Base-by-base conservation (phyloP, 1,284 basidiomycete species). In the Cryptococcus maquisensis region DNA sequence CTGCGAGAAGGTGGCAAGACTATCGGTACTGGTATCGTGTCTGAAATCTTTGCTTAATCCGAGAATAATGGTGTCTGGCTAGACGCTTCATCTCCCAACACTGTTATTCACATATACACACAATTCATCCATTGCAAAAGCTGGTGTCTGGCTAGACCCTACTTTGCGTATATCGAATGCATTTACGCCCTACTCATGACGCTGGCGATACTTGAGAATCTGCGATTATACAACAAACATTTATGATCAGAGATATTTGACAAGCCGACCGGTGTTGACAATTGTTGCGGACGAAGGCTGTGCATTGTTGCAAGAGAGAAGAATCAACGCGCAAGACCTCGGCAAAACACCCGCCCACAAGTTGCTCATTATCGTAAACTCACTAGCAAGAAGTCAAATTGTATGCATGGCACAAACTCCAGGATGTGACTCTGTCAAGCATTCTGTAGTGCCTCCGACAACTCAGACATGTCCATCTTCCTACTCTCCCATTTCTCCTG, bases 1-100 rank as follows among this genome's bases (percentile, higher is more conserved):
- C 85, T 99, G 57, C 88, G 96, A 70, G 96, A 99, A 78, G 94
- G 93, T 68, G 91, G 92, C 69, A 92, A 86, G 80, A 98, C 95
- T 38, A 75, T 96, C 68, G 92, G 90, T 55, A 95, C 92, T 61
- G 91, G 91, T 70, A 85, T 95, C 65, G 84, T 94, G 62, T 90
- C 88, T 62, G 89, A 91, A 77, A 82, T 91, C 60, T 71, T 90
- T 64, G 81, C 55, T 45, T 62, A 58, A 52, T 44, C 28, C 6
- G 23, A 18, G 38, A 7, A 45, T 45, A 5, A 23, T 23, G 32
- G n/a, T 15, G 23, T 43, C 36, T 38, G 36, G 37, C 32, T 18
- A 49, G 20, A 16, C 18, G 38, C 21, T 32, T 32, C 7, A 39
- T 48, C 18, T 18, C 18, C 18, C 3, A 16, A 44, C 7, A 8